Conservation (phyloP, 83 land plant species). For the Diphasiastrum complanatum region DNA sequence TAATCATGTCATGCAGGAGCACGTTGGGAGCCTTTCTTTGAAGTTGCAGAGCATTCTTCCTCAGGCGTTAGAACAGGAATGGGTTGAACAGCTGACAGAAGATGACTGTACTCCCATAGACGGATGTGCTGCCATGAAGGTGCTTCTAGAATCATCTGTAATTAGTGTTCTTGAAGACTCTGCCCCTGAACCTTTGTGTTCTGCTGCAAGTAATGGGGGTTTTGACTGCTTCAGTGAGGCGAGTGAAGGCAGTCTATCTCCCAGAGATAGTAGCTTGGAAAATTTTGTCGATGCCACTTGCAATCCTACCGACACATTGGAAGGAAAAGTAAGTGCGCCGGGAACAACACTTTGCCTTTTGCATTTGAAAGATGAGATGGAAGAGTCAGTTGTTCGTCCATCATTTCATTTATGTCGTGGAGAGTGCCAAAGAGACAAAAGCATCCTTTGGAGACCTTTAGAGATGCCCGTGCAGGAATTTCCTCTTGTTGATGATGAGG, state of each 20-base stretch:
- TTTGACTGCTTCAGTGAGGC: neutral
- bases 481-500: constrained; percentile 59
- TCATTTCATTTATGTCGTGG: too few relatives aligned
- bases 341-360: too few relatives aligned
- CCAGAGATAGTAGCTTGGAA: constrained; percentile 8
- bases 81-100: constrained; percentile 52
- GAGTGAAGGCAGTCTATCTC: neutral
- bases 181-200: neutral
- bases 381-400: too few relatives aligned
- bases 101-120: constrained; percentile 70
- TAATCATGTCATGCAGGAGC: constrained; percentile 58
- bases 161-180: neutral
- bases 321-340: too few relatives aligned
- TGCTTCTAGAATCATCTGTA: constrained; percentile 25
- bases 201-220: constrained; percentile 1
- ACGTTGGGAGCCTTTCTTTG: constrained; percentile 42
- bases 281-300: constrained; percentile 10
- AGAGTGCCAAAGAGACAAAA: constrained; percentile 8
- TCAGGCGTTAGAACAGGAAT: constrained; percentile 45
- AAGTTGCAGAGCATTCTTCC: constrained; percentile 60
- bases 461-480: constrained; percentile 22
- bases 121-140: constrained; percentile 37
- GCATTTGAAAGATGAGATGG: too few relatives aligned
- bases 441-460: neutral
- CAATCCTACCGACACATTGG: too few relatives aligned